phyloP scores from a whole-genome alignment of 495 filamentous ascomycete genomes.

The Penicillium angulare region DNA sequence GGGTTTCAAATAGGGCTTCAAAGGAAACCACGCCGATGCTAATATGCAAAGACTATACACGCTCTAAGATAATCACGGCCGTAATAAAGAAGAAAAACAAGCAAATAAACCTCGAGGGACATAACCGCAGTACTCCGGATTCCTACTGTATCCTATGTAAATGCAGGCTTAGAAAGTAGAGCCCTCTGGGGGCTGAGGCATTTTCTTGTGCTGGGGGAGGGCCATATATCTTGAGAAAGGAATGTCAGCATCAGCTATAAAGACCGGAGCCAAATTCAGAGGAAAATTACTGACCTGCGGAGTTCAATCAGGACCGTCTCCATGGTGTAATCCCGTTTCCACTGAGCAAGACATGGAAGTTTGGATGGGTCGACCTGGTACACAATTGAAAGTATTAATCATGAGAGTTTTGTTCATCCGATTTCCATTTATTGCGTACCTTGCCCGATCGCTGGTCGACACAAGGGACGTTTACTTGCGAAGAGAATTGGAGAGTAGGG shows the following conservation, averaged over 20 bases:
- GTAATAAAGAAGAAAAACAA: conserved; percentile 12
- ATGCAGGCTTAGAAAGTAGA: conserved; percentile 57
- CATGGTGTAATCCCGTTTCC: conserved; percentile 89
- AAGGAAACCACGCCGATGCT: conserved; percentile 32
- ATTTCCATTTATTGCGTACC: no score
- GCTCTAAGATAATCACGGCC: conserved; percentile 32
- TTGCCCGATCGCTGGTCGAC: conserved; percentile 76
- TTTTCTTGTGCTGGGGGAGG: conserved; percentile 87
- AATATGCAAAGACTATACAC: conserved; percentile 45
- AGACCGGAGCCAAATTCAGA: no score
- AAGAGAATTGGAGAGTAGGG: conserved; percentile 85
- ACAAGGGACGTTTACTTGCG: conserved; percentile 91
- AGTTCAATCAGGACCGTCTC: conserved; percentile 91
- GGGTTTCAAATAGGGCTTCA: conserved; percentile 23
- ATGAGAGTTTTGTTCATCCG: no score
- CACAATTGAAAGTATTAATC: no score
- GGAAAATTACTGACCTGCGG: conserved; percentile 56
- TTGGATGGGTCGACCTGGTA: conserved; percentile 87
- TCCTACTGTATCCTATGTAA: conserved; percentile 18
- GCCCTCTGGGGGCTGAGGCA: conserved; percentile 89
- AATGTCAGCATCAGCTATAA: conserved; percentile 6
- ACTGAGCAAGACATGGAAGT: conserved; percentile 78
- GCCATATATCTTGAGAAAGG: conserved; percentile 77
- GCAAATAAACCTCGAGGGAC: conserved; percentile 26
- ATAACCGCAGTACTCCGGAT: conserved; percentile 36